Base-by-base conservation (phyloP, 2,329 filamentous ascomycete species). In the Cladosporium phlei region DNA sequence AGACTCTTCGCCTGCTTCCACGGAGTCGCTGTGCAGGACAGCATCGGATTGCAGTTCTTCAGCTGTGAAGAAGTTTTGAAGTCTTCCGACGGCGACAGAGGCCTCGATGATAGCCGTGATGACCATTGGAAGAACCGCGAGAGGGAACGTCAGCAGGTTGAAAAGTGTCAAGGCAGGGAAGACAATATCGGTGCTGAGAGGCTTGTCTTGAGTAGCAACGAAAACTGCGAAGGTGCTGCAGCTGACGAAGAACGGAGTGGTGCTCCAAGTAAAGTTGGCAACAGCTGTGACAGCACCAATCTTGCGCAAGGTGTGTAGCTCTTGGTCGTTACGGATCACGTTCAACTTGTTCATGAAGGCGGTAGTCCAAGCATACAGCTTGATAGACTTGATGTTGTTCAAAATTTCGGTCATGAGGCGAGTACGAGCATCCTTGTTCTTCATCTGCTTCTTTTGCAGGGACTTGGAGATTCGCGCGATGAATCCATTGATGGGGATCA, bases 361-460 rank as follows among this genome's bases (percentile, higher is more conserved):
- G 22, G 84, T 85, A 24, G 90, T 91, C 93, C 93, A 98, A 22
- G 93, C 93, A 65, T 96, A 98, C 16, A 98, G 79, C 72, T 98
- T 98, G 73, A 98, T 76, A 64, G 89, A 95, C 74, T 98, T 98
- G 87, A 98, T 98, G 70, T 97, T 97, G 75, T 94, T 96, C 62
- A 98, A 75, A 55, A 98, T 98, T 68, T 98, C 93, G 5, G 91
- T 94, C 75, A 97, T 96, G 49, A 98, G 72, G 39, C 91, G 82
- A 37, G 90, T 95, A 62, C 93, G 82, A 29, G 89, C 79, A 61
- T 98, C 93, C 71, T 98, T 98, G 73, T 97, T 97, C 74, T 94
- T 95, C 93, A 98, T 98, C 71, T 98, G 93, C 54, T 83, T 76
- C 69, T 97, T 94, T 65, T 98, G 94, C 58, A 98, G 72, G 33